Evolutionary conservation across 768 basidiomycete genomes (phyloP).

Genomic region (Rubroboletus satanas): DNA sequence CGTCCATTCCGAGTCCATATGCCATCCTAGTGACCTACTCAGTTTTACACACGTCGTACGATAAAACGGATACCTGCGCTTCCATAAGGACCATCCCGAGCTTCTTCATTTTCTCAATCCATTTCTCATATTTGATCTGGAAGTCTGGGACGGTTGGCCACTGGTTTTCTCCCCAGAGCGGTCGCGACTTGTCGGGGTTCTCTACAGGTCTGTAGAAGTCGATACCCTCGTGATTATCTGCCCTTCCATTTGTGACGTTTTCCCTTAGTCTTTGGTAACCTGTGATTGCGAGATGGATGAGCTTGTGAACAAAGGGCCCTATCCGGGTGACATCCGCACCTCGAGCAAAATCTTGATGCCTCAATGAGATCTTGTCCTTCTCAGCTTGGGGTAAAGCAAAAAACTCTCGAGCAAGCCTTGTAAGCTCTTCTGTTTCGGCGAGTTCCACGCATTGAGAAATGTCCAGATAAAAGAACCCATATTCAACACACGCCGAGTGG

Average conservation of each 20-base stretch:
- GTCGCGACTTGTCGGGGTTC: slow-evolving; percentile 62
- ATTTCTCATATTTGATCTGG: slow-evolving; percentile 58
- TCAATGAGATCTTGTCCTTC: slow-evolving; percentile 71
- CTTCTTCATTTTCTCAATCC: slow-evolving; percentile 83
- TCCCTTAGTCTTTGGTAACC: slow-evolving; percentile 80
- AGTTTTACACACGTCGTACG: neutral
- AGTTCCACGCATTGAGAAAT: slow-evolving; percentile 55
- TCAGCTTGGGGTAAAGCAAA: slow-evolving; percentile 69
- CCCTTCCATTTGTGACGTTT: slow-evolving; percentile 82
- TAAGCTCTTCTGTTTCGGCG: slow-evolving; percentile 61
- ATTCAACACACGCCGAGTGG: slow-evolving; percentile 70
- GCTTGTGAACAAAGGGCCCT: neutral
- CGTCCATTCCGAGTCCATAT: slow-evolving; percentile 67
- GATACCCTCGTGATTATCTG: slow-evolving; percentile 81
- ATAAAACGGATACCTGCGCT: slow-evolving; percentile 50
- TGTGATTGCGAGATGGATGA: slow-evolving; percentile 26
- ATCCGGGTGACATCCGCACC: slow-evolving; percentile 42
- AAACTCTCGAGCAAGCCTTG: slow-evolving; percentile 64
- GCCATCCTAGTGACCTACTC: slow-evolving; percentile 58
- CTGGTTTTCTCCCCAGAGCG: slow-evolving; percentile 83
- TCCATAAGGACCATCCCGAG: slow-evolving; percentile 82
- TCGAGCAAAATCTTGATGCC: slow-evolving; percentile 68
- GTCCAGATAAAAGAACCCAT: slow-evolving; percentile 89
- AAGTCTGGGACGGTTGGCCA: slow-evolving; percentile 69
- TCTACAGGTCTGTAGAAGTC: slow-evolving; percentile 78